Evolutionary conservation across 495 filamentous ascomycete species (phyloP).

Genomic region (Talaromyces wortmannii): DNA sequence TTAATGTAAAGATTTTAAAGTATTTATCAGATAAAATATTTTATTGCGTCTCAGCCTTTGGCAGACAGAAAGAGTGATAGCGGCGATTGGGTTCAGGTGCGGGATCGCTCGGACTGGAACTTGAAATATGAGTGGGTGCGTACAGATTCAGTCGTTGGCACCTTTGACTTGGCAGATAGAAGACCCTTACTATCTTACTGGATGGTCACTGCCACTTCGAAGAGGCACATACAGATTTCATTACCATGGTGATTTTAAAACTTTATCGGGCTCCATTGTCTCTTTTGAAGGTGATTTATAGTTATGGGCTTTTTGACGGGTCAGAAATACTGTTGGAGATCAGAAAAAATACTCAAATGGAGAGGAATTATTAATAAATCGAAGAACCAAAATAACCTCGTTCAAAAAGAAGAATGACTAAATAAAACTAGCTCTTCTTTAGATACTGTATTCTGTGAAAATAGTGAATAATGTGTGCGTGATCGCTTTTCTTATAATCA

Average conservation of each 20-base stretch:
- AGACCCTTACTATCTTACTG: constrained; percentile 35
- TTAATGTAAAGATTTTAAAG: no score
- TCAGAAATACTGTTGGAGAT: no score
- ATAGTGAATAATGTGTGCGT: background rate
- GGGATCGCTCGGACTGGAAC: constrained; percentile 72
- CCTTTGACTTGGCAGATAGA: constrained; percentile 74
- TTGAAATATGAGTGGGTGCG: constrained; percentile 74
- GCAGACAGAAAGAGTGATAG: constrained; percentile 20
- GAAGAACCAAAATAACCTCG: background rate
- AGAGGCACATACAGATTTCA: constrained; percentile 68
- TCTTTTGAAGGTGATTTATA: constrained; percentile 58
- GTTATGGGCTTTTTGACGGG: background rate
- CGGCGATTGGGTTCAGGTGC: constrained; percentile 57
- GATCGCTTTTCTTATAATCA: background rate
- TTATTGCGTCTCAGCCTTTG: no score
- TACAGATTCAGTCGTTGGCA: constrained; percentile 60
- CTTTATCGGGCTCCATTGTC: constrained; percentile 54
- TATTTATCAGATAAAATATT: no score
- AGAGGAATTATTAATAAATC: no score
- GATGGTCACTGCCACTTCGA: constrained; percentile 25
- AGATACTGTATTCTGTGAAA: background rate
- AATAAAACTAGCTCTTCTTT: background rate
- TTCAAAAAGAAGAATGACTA: background rate
- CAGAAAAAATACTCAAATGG: no score
- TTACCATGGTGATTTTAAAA: constrained; percentile 83